Percentiles rank a stretch among this genome's conserved stretches.
Evolutionary conservation across 2,329 filamentous ascomycete species (phyloP).

Genomic region (Sporothrix pseudoabietina): DNA sequence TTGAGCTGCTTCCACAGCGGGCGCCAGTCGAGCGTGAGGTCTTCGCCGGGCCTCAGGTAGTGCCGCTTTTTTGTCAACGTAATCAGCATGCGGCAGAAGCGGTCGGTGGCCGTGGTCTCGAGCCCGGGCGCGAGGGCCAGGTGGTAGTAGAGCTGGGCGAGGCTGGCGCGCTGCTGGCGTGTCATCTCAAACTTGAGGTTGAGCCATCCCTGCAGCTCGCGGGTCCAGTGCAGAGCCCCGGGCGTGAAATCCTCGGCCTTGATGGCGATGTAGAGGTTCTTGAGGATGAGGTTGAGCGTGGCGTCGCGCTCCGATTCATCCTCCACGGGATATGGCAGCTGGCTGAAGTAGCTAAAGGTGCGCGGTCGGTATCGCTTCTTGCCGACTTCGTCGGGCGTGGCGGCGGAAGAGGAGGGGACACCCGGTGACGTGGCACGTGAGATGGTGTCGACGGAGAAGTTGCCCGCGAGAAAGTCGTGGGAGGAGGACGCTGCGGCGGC

Average conservation of each 20-base stretch:
- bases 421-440: conserved; percentile 87
- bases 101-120: conserved; percentile 77
- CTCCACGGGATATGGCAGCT: conserved; percentile 88
- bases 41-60: conserved; percentile 86
- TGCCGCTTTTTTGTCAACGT: conserved; percentile 95
- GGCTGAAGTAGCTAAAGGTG: conserved; percentile 89
- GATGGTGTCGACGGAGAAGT: conserved; percentile 63
- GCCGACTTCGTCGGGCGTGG: conserved; percentile 53
- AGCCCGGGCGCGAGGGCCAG: conserved; percentile 87
- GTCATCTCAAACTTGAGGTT: conserved; percentile 97
- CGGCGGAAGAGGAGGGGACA: conserved; percentile 56
- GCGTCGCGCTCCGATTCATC: conserved; percentile 74
- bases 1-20: conserved; percentile 93
- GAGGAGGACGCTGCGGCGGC: conserved; percentile 44
- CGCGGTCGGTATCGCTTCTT: conserved; percentile 75
- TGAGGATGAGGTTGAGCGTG: conserved; percentile 83
- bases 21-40: conserved; percentile 89
- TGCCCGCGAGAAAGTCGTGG: conserved; percentile 45
- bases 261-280: conserved; percentile 88
- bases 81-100: conserved; percentile 96
- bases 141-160: conserved; percentile 93
- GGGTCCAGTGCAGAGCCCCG: conserved; percentile 93
- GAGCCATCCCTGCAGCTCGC: conserved; percentile 93
- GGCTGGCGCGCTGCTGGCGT: conserved; percentile 75
- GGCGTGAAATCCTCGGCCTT: conserved; percentile 92